A percentile compares a stretch with the other conserved stretches of the same genome.
Conservation (phyloP, 169 alveolate genomes). For the Plasmodium vivax region DNA sequence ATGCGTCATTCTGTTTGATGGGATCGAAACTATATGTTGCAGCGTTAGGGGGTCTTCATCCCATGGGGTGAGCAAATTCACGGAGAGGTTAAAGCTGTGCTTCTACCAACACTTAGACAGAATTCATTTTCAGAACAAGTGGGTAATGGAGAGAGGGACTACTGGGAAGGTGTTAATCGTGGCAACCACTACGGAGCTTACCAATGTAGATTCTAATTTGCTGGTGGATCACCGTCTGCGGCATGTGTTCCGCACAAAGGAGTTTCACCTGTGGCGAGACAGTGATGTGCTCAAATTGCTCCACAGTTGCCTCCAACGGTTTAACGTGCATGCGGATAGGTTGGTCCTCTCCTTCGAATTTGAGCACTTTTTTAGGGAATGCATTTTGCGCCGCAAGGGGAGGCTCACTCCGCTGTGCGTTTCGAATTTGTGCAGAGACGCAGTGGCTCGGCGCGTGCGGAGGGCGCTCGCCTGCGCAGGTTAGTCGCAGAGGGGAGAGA, state of each 20-base stretch:
- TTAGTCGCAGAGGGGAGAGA: background rate
- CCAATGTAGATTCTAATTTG: constrained; percentile 27
- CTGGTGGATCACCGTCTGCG: constrained; percentile 9
- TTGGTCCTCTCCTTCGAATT: constrained; percentile 13
- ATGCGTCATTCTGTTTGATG: constrained; percentile 44
- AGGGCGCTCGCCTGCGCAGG: constrained; percentile 5
- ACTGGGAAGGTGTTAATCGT: background rate
- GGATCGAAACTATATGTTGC: constrained; percentile 42
- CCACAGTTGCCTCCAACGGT: background rate
- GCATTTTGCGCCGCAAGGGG: constrained; percentile 8
- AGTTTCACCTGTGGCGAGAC: constrained; percentile 8
- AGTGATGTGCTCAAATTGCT: constrained; percentile 28
- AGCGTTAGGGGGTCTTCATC: background rate
- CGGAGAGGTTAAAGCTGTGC: constrained; percentile 43
- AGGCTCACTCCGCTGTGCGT: constrained; percentile 21
- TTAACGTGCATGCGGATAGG: constrained; percentile 12
- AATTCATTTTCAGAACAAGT: constrained; percentile 27
- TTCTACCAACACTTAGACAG: constrained; percentile 54
- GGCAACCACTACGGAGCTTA: constrained; percentile 30
- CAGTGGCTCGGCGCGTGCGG: background rate
- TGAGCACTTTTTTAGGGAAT: constrained; percentile 1
- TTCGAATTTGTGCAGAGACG: constrained; percentile 18
- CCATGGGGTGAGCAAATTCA: background rate
- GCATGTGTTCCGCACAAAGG: constrained; percentile 19
- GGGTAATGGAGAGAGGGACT: background rate